A percentile compares a stretch with the other conserved stretches of the same genome.
These are phyloP conservation scores for Lachnellula suecica DNA, from an alignment of 2,329 filamentous ascomycete genomes.

Conservation along the genomic window DNA sequence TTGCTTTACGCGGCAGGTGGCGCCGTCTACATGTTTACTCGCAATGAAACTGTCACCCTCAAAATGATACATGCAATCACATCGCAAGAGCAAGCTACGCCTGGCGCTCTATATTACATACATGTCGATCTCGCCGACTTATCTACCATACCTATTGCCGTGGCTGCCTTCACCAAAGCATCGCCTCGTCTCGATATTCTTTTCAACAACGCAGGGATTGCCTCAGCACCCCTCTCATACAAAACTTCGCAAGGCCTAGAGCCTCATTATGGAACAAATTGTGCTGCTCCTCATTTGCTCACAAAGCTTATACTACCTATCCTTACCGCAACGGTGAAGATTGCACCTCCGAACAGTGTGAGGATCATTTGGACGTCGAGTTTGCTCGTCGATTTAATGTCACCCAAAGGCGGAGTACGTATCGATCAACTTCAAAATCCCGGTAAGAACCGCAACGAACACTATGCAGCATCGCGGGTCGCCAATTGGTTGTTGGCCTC, in stretches of 20 bases:
- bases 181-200: constrained; percentile 39
- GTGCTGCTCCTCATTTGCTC: constrained; percentile 33
- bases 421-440: constrained; percentile 9
- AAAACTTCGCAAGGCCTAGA: constrained; percentile 28
- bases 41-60: no score
- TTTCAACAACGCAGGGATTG: constrained; percentile 43
- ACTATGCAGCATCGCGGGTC: constrained; percentile 17
- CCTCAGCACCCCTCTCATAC: not conserved
- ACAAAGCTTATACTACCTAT: constrained; percentile 33
- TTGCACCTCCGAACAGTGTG: not conserved
- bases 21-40: no score
- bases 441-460: not conserved
- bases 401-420: constrained; percentile 11
- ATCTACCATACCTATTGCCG: constrained; percentile 26
- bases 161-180: constrained; percentile 28
- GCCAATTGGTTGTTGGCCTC: constrained; percentile 14
- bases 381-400: constrained; percentile 16
- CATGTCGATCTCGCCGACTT: constrained; percentile 33
- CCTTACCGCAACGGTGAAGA: constrained; percentile 10
- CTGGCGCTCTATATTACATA: no score
- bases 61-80: no score
- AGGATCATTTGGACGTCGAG: constrained; percentile 32
- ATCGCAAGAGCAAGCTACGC: no score
- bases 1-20: no score
- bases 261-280: constrained; percentile 34